Evolutionary conservation across 2,329 filamentous ascomycete genomes (phyloP), one percentile per base, ranked within the genome.

Genomic region (Drechslerella coelobrocha): DNA sequence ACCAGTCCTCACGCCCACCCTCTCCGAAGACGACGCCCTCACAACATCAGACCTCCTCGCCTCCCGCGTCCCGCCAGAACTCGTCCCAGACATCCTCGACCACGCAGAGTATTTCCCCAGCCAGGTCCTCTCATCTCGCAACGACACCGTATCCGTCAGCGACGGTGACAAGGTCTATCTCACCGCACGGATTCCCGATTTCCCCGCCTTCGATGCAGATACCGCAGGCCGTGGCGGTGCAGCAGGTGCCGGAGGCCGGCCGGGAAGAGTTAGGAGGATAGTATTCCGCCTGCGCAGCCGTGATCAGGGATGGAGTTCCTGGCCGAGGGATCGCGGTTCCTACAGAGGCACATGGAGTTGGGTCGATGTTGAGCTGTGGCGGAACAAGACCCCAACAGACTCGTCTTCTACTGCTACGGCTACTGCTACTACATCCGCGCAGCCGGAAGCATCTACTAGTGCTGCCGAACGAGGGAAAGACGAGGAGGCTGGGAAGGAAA

Each of bases 301-400:
- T 6, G 68, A 72, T 37, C 68, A 72, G 26, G 68, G 68, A 4
- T 72, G 68, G 68, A 72, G 61, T 39, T 47, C 50, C 9, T 53
- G 5, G 6, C 7, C 31, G 9, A 17, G 41, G 4, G 39, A 61
- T 31, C 10, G 47, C 8, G 61, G 61, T 7, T 56, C 39, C 21
- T 72, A 56, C 17, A 29, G 43, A 3, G 61, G 24, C 0, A 12
- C 29, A 17, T 66, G 51, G 50, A 72, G 61, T 43, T 72, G 68
- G 68, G 1, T 66, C 0, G 68, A 72, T 21, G 52, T 72, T 12
- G 68, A 72, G n/a, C 19, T 72, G 17, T 72, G 61, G 61, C 50
- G 68, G 14, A 19, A 29, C 23, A 39, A 8, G 6, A 6, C 43
- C 7, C 17, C 47, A 2, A 5, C 5, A 4, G 27, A 8, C 9